Evolutionary conservation across 441 rosid genomes (phyloP), one percentile per base, ranked within the genome.

Genomic region (Jatropha multifida): DNA sequence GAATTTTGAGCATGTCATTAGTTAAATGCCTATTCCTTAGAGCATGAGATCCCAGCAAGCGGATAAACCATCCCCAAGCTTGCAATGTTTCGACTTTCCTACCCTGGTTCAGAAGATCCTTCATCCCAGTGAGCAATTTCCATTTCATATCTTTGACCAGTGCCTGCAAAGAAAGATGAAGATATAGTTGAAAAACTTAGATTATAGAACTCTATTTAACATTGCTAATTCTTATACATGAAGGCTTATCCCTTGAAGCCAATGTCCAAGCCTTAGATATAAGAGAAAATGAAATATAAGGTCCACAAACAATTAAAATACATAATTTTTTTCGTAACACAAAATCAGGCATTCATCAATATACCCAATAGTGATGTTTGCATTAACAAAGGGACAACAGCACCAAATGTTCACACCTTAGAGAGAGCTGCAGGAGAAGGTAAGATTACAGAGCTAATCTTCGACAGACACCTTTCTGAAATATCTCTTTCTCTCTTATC

Each of bases 51-150:
- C 90, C 93, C 52, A 83, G 69, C 55, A 89, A 69, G 56, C 85
- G 79, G 42, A 89, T 84, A 75, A 81, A 85, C 90, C 93, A 88
- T 67, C 89, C 85, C 93, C 90, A 90, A 26, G 90, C 89, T 78
- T 78, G 90, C 75, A 90, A 26, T 69, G 83, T 51, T 82, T 86
- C 88, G 74, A 86, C 66, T 81, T 86, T 88, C 83, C 78, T 65
- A 62, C 88, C 85, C 71, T 79, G 84, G 71, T 81, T 84, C 58
- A 83, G 78, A 80, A 82, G 83, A 76, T 80, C 80, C 80, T 79
- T 88, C 88, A 90, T 88, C 74, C 66, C 68, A 23, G 64, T 2
- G 48, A 86, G 83, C 73, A 88, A 75, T 26, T 68, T 84, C 74
- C 73, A 60, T 78, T 82, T 84, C 80, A 86, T 70, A 72, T 88